Base-by-base conservation (phyloP, 2,329 filamentous ascomycete species). In the Madurella fahalii region DNA sequence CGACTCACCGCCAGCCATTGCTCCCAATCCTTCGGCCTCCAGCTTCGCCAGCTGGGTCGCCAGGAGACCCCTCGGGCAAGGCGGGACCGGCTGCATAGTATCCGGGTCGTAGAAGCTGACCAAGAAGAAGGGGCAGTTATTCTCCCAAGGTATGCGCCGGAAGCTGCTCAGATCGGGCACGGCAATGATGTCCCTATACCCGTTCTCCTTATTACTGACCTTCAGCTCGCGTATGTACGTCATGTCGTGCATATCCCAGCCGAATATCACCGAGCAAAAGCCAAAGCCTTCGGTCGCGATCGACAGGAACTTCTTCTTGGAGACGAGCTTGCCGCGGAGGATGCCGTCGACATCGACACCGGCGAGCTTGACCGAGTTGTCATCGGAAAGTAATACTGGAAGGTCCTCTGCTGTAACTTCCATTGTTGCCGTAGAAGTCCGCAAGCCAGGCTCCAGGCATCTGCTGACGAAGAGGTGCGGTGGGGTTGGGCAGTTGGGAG, bases 241-340 rank as follows among this genome's bases (percentile, higher is more conserved):
- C 75, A 84, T 80, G 67, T 96, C 92, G 72, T 96, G 91, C 90
- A 96, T 95, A 72, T 96, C 91, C 92, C 92, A 96, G 69, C 92
- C 91, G 66, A 95, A 96, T 61, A 96, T 84, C 62, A 96, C 90
- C 17, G 89, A 94, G 77, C 92, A 96, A 77, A 96, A 96, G 51
- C 91, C 92, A 64, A 96, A 96, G 49, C 91, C 92, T 43, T 84
- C 80, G 41, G 82, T 72, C n/a, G 86, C 86, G 50, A 96, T 82
- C 31, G 88, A 90, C 39, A 96, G 76, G 71, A 96, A 96, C 75
- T 96, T 96, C 69, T 86, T 87, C 79, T 95, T 95, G 64, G 90
- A 90, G 72, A 96, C 85, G 58, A 96, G 80, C 75, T 96, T 96
- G 63, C 91, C 91, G 53, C 91, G 89, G 52, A 96, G 77, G 49